Evolutionary conservation across 352 stramenopile genomes (phyloP), one percentile per base, ranked within the genome.

Genomic region (Phytopythium litorale): DNA sequence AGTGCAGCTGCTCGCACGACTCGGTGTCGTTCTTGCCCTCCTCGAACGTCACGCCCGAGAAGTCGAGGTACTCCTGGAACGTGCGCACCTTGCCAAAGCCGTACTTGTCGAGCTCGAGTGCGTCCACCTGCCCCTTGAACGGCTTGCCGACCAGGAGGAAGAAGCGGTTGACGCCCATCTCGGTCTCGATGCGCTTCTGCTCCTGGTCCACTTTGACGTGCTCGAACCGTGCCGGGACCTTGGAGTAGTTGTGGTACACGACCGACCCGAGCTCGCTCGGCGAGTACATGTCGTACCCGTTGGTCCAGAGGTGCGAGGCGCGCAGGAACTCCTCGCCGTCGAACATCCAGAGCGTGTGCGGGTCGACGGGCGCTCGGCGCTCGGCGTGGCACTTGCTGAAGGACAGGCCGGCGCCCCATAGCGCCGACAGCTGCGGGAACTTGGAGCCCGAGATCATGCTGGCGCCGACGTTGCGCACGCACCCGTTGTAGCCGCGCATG

Each of bases 331-430:
- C 80, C 60, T 90, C 80, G 8, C 80, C 80, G 43, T 90, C 80
- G 51, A 88, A 90, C 75, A 90, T 84, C 80, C 80, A 90, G 32
- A 92, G 71, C 56, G 81, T 92, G 60, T 94, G 85, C 52, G 83
- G 85, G 54, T 94, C 85, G 40, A 94, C 76, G 3, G 64, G 76
- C 55, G 89, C 83, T 16, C 81, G 81, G 21, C 73, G 78, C 70
- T 94, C 85, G 12, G 85, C 84, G 60, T 94, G 85, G 61, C 85
- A 94, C 69, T 94, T 94, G 73, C 75, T 84, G 56, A 92, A 94
- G n/a, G 79, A 91, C 8, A 94, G 65, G 19, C 85, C 85, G 25
- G 81, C 85, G 25, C 85, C 83, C 85, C 85, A 94, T 9, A 94
- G 67, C 35, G 83, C 81, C 35, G 71, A 72, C 28, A 95, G 56